These are phyloP conservation scores for Fusarium brachygibbosum DNA, from an alignment of 2,329 filamentous ascomycete species.

Conservation along the genomic window DNA sequence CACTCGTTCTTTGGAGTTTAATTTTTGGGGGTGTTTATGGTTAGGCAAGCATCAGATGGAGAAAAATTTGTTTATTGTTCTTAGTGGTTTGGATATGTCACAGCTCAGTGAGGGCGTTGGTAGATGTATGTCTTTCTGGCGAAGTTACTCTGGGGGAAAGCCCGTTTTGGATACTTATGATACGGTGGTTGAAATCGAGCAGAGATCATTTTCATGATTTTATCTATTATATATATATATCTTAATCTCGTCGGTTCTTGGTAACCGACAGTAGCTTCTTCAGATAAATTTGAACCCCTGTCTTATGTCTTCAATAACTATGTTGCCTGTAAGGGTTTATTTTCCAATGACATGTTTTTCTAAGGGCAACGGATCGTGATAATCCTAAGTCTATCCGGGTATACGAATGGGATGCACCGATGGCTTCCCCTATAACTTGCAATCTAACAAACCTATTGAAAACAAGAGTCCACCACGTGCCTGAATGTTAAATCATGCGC, in stretches of 20 bases:
- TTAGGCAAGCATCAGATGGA: conserved; percentile 44
- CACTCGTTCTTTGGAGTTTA: conserved; percentile 33
- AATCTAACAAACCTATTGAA: not conserved
- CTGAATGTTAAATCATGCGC: conserved; percentile 64
- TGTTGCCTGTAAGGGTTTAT: not conserved
- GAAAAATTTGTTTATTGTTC: conserved; percentile 31
- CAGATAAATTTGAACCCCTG: conserved; percentile 1
- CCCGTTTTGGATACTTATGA: conserved; percentile 43
- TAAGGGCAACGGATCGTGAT: not conserved
- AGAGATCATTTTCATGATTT: conserved; percentile 45
- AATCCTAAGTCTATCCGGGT: conserved; percentile 4
- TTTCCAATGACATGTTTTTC: not conserved
- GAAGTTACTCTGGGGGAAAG: conserved; percentile 31
- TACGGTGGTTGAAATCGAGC: conserved; percentile 37
- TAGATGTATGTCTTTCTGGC: conserved; percentile 27
- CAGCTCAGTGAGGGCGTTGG: conserved; percentile 40
- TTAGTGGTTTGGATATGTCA: conserved; percentile 37
- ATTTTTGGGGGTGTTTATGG: conserved; percentile 29
- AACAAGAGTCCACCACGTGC: not conserved
- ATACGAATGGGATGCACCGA: not conserved
- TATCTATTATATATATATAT: conserved; percentile 39
- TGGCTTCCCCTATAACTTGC: not conserved
- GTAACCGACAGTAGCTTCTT: conserved; percentile 14
- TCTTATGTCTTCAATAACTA: not conserved
- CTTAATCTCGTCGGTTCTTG: conserved; percentile 41